phyloP scores from a whole-genome alignment of 306 rosid species.

The Adenanthera pavonina region DNA sequence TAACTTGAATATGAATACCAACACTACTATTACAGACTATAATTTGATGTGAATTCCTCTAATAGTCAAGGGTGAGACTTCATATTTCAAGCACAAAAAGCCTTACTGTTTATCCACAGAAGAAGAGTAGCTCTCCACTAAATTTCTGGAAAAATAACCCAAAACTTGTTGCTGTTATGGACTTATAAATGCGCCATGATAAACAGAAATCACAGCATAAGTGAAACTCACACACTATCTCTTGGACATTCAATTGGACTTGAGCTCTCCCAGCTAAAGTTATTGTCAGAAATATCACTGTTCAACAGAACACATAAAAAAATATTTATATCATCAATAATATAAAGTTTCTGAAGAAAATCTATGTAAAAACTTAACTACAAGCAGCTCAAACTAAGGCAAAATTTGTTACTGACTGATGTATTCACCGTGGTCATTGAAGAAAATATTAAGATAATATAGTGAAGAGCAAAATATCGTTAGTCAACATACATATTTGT shows the following conservation, averaged over 20 bases:
- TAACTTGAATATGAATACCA: slow-evolving; percentile 1
- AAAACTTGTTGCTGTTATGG: slow-evolving; percentile 28
- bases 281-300: slow-evolving; percentile 87
- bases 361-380: neutral
- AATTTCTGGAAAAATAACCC: slow-evolving; percentile 67
- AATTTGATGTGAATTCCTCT: slow-evolving; percentile 20
- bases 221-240: slow-evolving; percentile 76
- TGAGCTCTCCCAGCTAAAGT: slow-evolving; percentile 76
- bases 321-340: slow-evolving; percentile 28
- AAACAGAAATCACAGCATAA: slow-evolving; percentile 22
- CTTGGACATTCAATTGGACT: slow-evolving; percentile 72
- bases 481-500: slow-evolving; percentile 58
- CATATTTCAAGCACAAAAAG: slow-evolving; percentile 32
- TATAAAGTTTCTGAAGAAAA: slow-evolving; percentile 21
- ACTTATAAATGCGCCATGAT: neutral
- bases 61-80: slow-evolving; percentile 17
- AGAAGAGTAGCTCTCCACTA: slow-evolving; percentile 81
- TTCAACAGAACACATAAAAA: slow-evolving; percentile 42
- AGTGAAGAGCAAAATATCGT: slow-evolving; percentile 22
- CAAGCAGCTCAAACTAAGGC: slow-evolving; percentile 24
- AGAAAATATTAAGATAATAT: slow-evolving; percentile 13
- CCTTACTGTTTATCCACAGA: slow-evolving; percentile 66
- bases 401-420: neutral
- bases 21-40: slow-evolving; percentile 25
- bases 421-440: neutral